These are phyloP conservation scores for Paraphoma sp. DNA, from an alignment of 2,329 filamentous ascomycete species.

Conservation along the genomic window DNA sequence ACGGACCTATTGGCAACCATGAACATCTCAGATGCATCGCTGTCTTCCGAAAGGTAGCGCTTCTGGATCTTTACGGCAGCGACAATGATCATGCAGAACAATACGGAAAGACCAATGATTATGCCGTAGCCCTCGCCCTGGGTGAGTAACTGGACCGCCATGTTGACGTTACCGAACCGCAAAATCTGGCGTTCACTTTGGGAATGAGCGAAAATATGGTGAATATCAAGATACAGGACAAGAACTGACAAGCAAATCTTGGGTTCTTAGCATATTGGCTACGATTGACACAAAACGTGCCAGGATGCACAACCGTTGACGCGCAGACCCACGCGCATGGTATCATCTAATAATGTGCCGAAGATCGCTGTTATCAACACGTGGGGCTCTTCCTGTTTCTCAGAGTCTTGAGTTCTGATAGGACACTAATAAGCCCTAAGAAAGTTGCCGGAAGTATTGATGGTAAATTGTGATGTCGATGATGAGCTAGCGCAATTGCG, in stretches of 20 bases:
- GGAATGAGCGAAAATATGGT: background rate
- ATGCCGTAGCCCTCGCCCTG: conserved; percentile 20
- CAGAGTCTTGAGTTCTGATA: background rate
- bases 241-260: background rate
- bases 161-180: background rate
- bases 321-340: conserved; percentile 15
- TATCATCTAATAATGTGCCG: conserved; percentile 9
- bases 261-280: background rate
- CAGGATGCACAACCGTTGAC: conserved; percentile 3
- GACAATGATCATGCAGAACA: conserved; percentile 19
- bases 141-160: conserved; percentile 15
- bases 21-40: conserved; percentile 29
- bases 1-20: conserved; percentile 24
- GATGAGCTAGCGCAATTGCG: conserved; percentile 12
- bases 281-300: background rate
- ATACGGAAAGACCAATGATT: conserved; percentile 16
- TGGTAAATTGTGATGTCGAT: background rate
- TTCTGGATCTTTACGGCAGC: conserved; percentile 21
- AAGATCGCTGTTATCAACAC: conserved; percentile 6
- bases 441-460: background rate
- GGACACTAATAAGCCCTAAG: background rate
- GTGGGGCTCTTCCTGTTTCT: background rate
- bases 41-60: conserved; percentile 19
- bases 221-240: background rate
- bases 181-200: background rate